Base-by-base conservation (phyloP, 352 stramenopile species). In the Phytopythium delawarense region DNA sequence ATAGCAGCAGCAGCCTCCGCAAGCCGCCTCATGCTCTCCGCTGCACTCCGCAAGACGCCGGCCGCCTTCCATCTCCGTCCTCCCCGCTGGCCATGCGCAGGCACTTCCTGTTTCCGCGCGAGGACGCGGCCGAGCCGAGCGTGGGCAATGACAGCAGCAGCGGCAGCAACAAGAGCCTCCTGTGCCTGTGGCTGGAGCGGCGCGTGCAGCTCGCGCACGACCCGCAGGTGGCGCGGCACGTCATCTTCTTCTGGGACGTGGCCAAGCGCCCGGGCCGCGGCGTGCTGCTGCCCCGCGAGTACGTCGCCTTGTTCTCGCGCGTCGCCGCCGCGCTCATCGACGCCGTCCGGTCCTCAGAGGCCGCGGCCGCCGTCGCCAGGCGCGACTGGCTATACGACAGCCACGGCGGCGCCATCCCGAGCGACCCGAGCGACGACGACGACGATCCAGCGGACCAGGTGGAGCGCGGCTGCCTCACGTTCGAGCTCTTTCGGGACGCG, bases 321-420 rank as follows among this genome's bases (percentile, higher is more conserved):
- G 76, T 79, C 34, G 81, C 76, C 46, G 81, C 82, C 63, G 72
- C 81, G 20, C 63, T 92, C n/a, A 49, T 92, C 9, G 67, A 87
- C 51, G 71, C 76, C 3, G 57, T 91, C 42, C 70, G 65, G 53
- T 51, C 48, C 18, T 63, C 65, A 32, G 58, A 81, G 23, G 28
- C 70, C 25, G 81, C 83, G 5, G 44, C 70, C 0, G 57, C 60
- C 35, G 68, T 87, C 30, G 79, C 78, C 0, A 57, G 74, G 46
- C 69, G 78, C 13, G 83, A 92, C 68, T 90, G 83, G 83, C 61
- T 81, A n/a, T 92, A 92, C 67, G 83, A 92, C 64, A 71, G 71
- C 6, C 67, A 76, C 64, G 69, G 67, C 15, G 58, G 42, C 13
- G 42, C 50, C 4, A 48, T 59, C 37, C 40, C 55, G 6, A 21